A percentile compares a stretch with the other conserved stretches of the same genome.
These are phyloP conservation scores for Ogataea saltuana DNA, from an alignment of 805 yeast species.

Conservation along the genomic window DNA sequence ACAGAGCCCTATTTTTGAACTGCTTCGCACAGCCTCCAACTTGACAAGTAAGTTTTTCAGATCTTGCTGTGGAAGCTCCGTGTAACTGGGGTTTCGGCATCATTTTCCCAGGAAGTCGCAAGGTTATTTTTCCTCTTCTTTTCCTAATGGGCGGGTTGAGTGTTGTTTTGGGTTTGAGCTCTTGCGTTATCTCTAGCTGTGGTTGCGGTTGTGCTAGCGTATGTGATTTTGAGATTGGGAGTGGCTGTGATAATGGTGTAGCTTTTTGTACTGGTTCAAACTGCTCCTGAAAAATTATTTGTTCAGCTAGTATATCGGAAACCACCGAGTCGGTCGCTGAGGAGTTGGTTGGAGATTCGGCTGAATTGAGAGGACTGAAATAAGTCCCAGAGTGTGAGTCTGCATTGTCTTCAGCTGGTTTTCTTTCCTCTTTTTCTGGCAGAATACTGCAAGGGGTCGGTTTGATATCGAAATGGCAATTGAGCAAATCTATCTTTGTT, in stretches of 20 bases:
- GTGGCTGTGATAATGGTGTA: too few relatives aligned
- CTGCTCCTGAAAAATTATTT: too few relatives aligned
- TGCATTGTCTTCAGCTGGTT: not conserved
- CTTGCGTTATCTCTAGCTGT: not conserved
- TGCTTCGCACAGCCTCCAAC: constrained; percentile 38
- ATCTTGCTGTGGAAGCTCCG: not conserved
- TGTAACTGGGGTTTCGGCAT: constrained; percentile 4
- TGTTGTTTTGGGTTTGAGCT: not conserved
- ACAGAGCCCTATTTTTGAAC: constrained; percentile 65
- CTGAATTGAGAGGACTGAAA: too few relatives aligned
- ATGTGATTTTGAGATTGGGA: too few relatives aligned
- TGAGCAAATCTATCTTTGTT: not conserved
- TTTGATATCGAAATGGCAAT: constrained; percentile 5
- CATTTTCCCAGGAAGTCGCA: constrained; percentile 13
- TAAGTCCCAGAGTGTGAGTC: too few relatives aligned
- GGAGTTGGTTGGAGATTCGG: too few relatives aligned
- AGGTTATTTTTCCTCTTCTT: constrained; percentile 9
- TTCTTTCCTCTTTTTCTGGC: not conserved
- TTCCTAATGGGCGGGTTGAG: not conserved
- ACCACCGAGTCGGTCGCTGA: too few relatives aligned
- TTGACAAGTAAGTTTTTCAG: constrained; percentile 40
- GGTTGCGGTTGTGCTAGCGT: too few relatives aligned
- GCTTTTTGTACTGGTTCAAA: too few relatives aligned
- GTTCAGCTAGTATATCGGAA: too few relatives aligned
- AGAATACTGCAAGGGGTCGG: not conserved